These are phyloP conservation scores for Amanita inopinata DNA, from an alignment of 768 basidiomycete genomes.

Conservation along the genomic window DNA sequence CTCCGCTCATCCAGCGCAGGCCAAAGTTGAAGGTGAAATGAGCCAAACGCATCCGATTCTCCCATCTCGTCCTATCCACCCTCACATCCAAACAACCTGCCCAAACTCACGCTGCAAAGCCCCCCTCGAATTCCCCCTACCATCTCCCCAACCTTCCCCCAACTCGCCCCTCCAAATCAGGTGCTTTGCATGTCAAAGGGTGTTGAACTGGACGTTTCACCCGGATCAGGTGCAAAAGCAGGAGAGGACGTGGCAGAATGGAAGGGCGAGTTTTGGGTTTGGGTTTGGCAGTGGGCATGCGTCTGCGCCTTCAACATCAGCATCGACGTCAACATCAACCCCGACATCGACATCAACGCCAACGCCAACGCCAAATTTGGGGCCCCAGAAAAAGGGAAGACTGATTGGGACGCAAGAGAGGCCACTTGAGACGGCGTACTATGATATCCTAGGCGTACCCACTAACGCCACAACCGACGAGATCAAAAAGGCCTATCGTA, in stretches of 20 bases:
- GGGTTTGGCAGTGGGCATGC: too few relatives aligned
- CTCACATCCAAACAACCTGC: constrained; percentile 61
- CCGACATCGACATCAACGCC: constrained; percentile 12
- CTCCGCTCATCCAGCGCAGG: background rate
- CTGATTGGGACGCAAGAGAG: constrained; percentile 86
- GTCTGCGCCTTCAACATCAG: background rate
- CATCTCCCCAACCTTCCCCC: constrained; percentile 43
- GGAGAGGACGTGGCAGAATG: too few relatives aligned
- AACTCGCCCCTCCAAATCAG: constrained; percentile 54
- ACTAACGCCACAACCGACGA: constrained; percentile 74
- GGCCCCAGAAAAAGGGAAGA: constrained; percentile 44
- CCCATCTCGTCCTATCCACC: constrained; percentile 55
- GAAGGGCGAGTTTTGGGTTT: too few relatives aligned
- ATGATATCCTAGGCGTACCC: constrained; percentile 73
- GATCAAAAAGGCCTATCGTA: constrained; percentile 89
- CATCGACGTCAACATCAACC: constrained; percentile 1
- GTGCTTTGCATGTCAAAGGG: constrained; percentile 57
- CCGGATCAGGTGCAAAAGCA: background rate
- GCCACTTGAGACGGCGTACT: constrained; percentile 86
- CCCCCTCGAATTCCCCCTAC: constrained; percentile 61
- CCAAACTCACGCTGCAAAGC: constrained; percentile 36
- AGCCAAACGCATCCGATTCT: constrained; percentile 18
- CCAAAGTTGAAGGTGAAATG: background rate
- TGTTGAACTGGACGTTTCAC: constrained; percentile 22
- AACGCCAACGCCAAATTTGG: constrained; percentile 15